Percentiles rank a stretch among this genome's conserved stretches.
Conservation (phyloP, 148 eudicot genomes). For the Diospyros lotus region DNA sequence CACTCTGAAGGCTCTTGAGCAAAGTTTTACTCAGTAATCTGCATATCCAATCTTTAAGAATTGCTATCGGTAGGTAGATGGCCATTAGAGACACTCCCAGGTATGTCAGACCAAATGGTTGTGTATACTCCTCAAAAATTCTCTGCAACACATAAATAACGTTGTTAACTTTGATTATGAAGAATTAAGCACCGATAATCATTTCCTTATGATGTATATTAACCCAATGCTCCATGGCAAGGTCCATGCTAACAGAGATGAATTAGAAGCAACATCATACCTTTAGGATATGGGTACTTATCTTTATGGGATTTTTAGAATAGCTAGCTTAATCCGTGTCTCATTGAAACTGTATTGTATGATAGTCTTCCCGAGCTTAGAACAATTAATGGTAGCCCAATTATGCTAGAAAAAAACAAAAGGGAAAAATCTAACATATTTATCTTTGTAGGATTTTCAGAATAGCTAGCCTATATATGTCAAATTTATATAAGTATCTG, state of each 20-base stretch:
- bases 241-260: not conserved
- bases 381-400: no score
- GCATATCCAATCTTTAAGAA: slow-evolving; percentile 28
- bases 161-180: not conserved
- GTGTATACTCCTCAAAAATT: slow-evolving; percentile 37
- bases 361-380: no score
- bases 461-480: no score
- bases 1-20: slow-evolving; percentile 8
- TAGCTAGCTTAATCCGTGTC: no score
- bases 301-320: not conserved
- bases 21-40: slow-evolving; percentile 8
- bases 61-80: slow-evolving; percentile 35
- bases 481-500: no score
- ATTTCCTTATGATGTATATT: not conserved
- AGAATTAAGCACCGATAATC: not conserved
- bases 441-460: no score
- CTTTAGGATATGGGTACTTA: not conserved
- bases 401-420: no score
- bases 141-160: slow-evolving; percentile 24
- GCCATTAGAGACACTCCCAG: slow-evolving; percentile 40
- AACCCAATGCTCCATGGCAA: not conserved
- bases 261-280: not conserved
- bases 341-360: not conserved
- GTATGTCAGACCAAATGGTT: slow-evolving; percentile 39
- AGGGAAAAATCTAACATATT: no score